These are phyloP conservation scores for Pseudonectria buxi DNA, from an alignment of 2,329 filamentous ascomycete species.

Conservation along the genomic window DNA sequence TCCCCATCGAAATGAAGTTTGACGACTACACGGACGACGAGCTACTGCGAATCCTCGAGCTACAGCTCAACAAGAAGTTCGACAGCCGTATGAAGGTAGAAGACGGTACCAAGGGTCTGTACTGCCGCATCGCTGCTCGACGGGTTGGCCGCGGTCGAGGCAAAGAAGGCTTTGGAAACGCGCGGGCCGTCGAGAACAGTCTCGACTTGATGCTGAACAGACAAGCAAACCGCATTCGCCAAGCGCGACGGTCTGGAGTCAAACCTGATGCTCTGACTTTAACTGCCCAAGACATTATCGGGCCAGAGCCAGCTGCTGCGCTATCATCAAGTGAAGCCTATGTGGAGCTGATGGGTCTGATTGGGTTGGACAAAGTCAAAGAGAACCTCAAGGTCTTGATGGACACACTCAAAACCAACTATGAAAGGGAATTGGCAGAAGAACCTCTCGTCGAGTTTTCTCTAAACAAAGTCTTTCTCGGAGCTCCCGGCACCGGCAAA, in stretches of 20 bases:
- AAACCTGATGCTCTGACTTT: constrained; percentile 52
- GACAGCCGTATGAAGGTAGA: constrained; percentile 51
- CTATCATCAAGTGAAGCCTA: constrained; percentile 49
- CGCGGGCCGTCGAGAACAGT: constrained; percentile 59
- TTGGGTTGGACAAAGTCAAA: constrained; percentile 58
- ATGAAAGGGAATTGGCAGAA: constrained; percentile 57
- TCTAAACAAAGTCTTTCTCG: constrained; percentile 64
- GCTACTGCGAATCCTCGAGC: constrained; percentile 52
- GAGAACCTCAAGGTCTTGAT: constrained; percentile 50
- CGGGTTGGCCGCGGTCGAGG: constrained; percentile 57
- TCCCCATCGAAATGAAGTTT: constrained; percentile 61
- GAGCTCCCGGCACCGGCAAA: constrained; percentile 69
- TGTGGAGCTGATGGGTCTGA: constrained; percentile 49
- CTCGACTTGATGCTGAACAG: constrained; percentile 47
- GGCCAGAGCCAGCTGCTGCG: constrained; percentile 54
- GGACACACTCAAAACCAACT: constrained; percentile 58
- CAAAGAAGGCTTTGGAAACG: constrained; percentile 65
- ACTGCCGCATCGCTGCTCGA: constrained; percentile 54
- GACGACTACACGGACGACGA: constrained; percentile 62
- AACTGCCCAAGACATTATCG: constrained; percentile 63
- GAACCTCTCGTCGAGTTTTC: constrained; percentile 51
- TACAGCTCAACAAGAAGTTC: constrained; percentile 49
- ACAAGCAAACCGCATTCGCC: constrained; percentile 50
- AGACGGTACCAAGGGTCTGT: constrained; percentile 52
- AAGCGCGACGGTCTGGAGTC: constrained; percentile 34